Evolutionary conservation across 164 flowering plant species (phyloP).

Genomic region (Magnolia changhungtana): DNA sequence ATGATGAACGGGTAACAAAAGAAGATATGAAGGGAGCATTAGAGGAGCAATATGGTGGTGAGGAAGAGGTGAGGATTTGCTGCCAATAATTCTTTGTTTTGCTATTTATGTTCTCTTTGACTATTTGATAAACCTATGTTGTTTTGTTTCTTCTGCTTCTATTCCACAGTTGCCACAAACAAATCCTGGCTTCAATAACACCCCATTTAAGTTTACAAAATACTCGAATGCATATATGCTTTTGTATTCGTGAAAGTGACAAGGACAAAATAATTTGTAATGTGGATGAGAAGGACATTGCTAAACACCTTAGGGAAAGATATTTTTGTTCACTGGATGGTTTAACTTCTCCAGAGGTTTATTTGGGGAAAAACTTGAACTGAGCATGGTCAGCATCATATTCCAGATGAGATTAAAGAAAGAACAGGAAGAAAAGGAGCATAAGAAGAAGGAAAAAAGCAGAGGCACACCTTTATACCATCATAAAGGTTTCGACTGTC

Average conservation of each 20-base stretch:
- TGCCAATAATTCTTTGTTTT: background rate
- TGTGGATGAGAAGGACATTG: constrained; percentile 60
- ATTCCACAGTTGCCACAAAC: constrained; percentile 69
- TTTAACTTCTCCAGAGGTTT: background rate
- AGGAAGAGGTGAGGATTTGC: no score
- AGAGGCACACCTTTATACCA: constrained; percentile 78
- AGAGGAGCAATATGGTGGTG: no score
- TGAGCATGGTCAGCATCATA: constrained; percentile 3
- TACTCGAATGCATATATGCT: constrained; percentile 73
- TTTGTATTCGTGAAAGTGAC: constrained; percentile 55
- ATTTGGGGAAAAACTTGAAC: constrained; percentile 1
- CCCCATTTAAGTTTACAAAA: constrained; percentile 85
- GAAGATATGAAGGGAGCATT: no score
- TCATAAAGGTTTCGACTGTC: constrained; percentile 59
- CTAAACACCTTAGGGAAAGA: constrained; percentile 76
- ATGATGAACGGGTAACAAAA: no score
- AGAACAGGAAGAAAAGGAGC: constrained; percentile 92
- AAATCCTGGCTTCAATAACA: constrained; percentile 81
- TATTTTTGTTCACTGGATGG: constrained; percentile 1
- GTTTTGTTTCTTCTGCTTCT: constrained; percentile 10
- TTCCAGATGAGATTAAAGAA: constrained; percentile 75
- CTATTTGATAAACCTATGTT: background rate
- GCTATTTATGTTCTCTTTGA: background rate
- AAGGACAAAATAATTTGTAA: constrained; percentile 54
- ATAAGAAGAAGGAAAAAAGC: no score